Conservation (phyloP, 306 rosid genomes). For the Pyrus pyrifolia region DNA sequence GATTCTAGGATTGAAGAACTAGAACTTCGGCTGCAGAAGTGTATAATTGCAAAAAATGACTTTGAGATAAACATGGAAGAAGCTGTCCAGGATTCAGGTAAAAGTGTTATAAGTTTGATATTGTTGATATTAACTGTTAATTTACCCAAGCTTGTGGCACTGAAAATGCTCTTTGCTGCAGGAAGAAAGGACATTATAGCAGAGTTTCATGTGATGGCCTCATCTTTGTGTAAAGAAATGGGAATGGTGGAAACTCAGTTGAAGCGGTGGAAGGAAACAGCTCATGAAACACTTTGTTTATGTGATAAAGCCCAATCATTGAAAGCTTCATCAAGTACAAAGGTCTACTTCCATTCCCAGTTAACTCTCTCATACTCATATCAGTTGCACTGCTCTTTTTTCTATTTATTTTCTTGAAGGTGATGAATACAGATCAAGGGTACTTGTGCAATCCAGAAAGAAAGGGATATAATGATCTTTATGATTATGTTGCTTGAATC, state of each 20-base stretch:
- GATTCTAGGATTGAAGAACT: conserved; percentile 64
- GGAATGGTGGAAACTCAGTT: conserved; percentile 90
- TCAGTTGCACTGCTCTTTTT: not conserved
- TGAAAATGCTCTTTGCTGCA: conserved; percentile 32
- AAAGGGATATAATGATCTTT: not conserved
- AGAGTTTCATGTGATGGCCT: conserved; percentile 88
- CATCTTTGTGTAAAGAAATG: conserved; percentile 91
- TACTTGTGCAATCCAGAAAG: not conserved
- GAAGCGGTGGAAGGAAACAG: conserved; percentile 85
- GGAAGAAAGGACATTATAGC: conserved; percentile 88
- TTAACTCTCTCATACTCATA: not conserved
- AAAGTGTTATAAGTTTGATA: conserved; percentile 16
- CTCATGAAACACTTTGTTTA: conserved; percentile 65
- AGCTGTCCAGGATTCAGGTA: conserved; percentile 80
- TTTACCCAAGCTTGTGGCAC: conserved; percentile 30
- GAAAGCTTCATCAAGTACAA: conserved; percentile 39
- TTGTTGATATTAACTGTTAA: not conserved
- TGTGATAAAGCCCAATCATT: conserved; percentile 66
- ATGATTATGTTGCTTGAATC: not conserved
- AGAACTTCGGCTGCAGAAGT: conserved; percentile 70
- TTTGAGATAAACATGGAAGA: conserved; percentile 80
- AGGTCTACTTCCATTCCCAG: conserved; percentile 40
- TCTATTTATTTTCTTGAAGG: not conserved
- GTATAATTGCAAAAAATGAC: conserved; percentile 61
- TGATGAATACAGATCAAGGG: too few relatives aligned